Conservation (phyloP, 495 filamentous ascomycete genomes). For the Talaromyces borbonicus region DNA sequence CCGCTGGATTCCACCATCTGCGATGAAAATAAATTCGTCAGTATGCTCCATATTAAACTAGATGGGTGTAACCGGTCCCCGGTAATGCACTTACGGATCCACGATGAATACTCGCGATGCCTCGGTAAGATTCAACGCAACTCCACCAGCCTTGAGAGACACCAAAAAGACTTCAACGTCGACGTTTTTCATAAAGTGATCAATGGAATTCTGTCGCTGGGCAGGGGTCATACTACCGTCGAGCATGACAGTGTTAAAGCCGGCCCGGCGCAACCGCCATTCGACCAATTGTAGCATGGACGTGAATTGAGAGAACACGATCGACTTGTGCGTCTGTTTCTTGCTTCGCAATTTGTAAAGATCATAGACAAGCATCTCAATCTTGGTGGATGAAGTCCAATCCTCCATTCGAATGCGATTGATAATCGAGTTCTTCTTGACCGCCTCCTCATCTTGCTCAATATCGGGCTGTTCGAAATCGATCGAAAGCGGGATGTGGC, state of each 20-base stretch:
- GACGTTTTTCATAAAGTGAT: constrained; percentile 88
- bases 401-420: constrained; percentile 95
- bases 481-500: constrained; percentile 80
- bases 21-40: constrained; percentile 12
- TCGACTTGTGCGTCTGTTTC: constrained; percentile 85
- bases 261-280: constrained; percentile 88
- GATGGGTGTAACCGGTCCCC: too few species aligned
- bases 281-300: constrained; percentile 74
- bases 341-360: constrained; percentile 79
- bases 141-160: constrained; percentile 89
- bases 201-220: constrained; percentile 83
- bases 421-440: constrained; percentile 94
- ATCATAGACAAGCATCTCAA: constrained; percentile 90
- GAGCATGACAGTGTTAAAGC: constrained; percentile 95
- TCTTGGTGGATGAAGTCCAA: constrained; percentile 96
- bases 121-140: constrained; percentile 90
- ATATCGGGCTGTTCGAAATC: constrained; percentile 91
- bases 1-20: constrained; percentile 95
- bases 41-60: background rate
- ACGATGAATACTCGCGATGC: constrained; percentile 91
- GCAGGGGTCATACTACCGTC: constrained; percentile 92
- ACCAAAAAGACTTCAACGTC: constrained; percentile 93
- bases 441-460: constrained; percentile 68
- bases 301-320: constrained; percentile 64
- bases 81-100: constrained; percentile 66